Percentiles rank a stretch among this genome's conserved stretches.
Evolutionary conservation across 2,329 filamentous ascomycete species (phyloP).

Genomic region (Paraphaeosphaeria sporulosa): DNA sequence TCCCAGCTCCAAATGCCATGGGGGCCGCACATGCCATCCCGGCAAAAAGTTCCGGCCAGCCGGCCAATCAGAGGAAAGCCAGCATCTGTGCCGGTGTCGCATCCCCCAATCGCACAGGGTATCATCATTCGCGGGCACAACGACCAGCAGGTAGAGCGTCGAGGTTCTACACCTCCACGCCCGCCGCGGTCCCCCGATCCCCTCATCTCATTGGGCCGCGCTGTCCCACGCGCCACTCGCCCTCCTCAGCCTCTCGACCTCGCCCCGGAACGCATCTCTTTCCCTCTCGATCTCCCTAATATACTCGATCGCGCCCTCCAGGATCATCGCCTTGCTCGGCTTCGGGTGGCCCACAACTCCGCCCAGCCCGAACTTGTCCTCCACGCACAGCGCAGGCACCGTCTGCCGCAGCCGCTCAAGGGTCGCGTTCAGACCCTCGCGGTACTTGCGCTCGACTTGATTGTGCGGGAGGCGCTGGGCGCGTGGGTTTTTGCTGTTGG

Average conservation of each 20-base stretch:
- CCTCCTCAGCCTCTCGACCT: slow-evolving; percentile 34
- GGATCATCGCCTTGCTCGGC: slow-evolving; percentile 45
- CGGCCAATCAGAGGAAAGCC: too few relatives aligned
- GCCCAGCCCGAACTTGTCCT: slow-evolving; percentile 24
- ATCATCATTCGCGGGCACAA: background rate
- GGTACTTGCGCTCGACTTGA: slow-evolving; percentile 45
- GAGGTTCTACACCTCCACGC: too few relatives aligned
- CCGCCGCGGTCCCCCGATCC: too few relatives aligned
- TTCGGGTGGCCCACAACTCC: slow-evolving; percentile 36
- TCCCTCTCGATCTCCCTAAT: slow-evolving; percentile 41
- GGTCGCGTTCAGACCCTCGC: slow-evolving; percentile 38
- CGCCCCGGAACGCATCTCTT: slow-evolving; percentile 32
- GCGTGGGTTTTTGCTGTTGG: slow-evolving; percentile 26
- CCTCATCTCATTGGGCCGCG: too few relatives aligned
- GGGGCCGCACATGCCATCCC: too few relatives aligned
- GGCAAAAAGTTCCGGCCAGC: background rate
- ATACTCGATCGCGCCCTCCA: slow-evolving; percentile 43
- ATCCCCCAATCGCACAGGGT: background rate
- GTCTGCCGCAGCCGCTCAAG: slow-evolving; percentile 40
- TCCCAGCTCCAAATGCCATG: background rate
- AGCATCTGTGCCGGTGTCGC: background rate
- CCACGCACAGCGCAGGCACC: slow-evolving; percentile 41
- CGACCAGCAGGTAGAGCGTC: too few relatives aligned
- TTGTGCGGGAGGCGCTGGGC: slow-evolving; percentile 44
- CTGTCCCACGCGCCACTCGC: background rate